Conservation (phyloP, 768 basidiomycete genomes). For the Mycena galopus region DNA sequence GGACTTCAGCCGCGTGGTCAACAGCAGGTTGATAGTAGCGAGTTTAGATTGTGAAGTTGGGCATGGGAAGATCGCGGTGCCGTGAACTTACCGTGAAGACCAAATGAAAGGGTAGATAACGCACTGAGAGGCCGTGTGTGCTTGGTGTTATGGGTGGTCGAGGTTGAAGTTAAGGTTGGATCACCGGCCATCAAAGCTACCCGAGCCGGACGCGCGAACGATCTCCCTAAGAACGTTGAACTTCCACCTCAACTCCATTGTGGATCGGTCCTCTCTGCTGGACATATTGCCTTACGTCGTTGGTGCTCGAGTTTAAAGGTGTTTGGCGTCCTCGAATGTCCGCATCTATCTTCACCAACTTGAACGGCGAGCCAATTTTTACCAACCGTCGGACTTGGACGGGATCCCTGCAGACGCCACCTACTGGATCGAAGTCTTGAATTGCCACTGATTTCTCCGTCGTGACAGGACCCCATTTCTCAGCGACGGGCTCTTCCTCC, state of each 20-base stretch:
- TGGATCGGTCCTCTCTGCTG: slow-evolving; percentile 11
- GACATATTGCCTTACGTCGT: neutral
- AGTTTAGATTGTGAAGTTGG: neutral
- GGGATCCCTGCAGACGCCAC: slow-evolving; percentile 2
- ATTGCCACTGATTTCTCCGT: neutral
- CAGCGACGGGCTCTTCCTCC: neutral
- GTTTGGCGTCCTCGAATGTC: neutral
- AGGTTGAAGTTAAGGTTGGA: neutral
- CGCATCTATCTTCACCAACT: neutral
- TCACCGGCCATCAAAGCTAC: slow-evolving; percentile 3
- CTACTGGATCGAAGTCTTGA: slow-evolving; percentile 5
- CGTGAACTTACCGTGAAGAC: no score
- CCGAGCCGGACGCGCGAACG: neutral
- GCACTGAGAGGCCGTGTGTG: neutral
- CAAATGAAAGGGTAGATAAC: slow-evolving; percentile 4
- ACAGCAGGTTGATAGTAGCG: neutral
- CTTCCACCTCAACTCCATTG: neutral
- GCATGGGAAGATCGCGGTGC: neutral
- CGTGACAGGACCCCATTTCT: slow-evolving; percentile 12
- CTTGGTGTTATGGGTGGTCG: neutral
- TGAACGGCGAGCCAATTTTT: neutral
- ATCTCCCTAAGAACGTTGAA: neutral
- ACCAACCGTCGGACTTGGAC: slow-evolving; percentile 2
- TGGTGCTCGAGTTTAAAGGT: neutral
- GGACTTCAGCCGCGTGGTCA: neutral